Evolutionary conservation across 2,329 filamentous ascomycete species (phyloP).

Genomic region (Phoma sp.): DNA sequence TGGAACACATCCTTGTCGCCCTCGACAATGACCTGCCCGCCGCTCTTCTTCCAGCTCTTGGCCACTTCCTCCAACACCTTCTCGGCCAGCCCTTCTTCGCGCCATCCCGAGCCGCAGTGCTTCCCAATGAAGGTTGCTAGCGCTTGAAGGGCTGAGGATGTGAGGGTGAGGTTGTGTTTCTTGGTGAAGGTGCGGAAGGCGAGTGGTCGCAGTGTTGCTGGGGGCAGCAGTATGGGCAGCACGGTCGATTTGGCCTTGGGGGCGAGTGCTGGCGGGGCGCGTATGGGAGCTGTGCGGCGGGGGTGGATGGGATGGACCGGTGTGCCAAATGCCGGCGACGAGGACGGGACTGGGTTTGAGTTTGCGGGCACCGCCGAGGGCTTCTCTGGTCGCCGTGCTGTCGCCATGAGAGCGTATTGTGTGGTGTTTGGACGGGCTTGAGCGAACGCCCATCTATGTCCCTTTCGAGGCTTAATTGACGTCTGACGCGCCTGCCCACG

Average conservation of each 20-base stretch:
- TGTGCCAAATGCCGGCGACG: constrained; percentile 88
- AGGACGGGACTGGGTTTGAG: constrained; percentile 77
- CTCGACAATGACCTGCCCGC: constrained; percentile 89
- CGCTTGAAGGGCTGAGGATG: constrained; percentile 81
- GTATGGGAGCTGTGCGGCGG: constrained; percentile 48
- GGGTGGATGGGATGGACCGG: constrained; percentile 79
- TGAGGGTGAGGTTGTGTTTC: constrained; percentile 93
- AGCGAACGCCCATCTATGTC: not conserved
- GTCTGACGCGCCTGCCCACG: constrained; percentile 8
- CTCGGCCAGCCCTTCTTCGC: constrained; percentile 92
- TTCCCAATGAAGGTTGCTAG: constrained; percentile 89
- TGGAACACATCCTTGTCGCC: constrained; percentile 73
- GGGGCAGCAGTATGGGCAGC: constrained; percentile 86
- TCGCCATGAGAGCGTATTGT: constrained; percentile 29
- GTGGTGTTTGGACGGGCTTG: not conserved
- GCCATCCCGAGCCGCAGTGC: constrained; percentile 94
- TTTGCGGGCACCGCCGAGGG: constrained; percentile 51
- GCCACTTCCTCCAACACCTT: constrained; percentile 91
- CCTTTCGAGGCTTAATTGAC: constrained; percentile 8
- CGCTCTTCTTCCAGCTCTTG: constrained; percentile 87
- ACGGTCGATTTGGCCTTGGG: constrained; percentile 66
- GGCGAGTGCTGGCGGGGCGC: constrained; percentile 55
- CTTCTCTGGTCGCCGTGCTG: constrained; percentile 38
- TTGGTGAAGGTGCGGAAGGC: constrained; percentile 97
- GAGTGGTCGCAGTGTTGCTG: constrained; percentile 82